These are phyloP conservation scores for Ilex paraguariensis DNA, from an alignment of 305 asterid species.

Conservation along the genomic window DNA sequence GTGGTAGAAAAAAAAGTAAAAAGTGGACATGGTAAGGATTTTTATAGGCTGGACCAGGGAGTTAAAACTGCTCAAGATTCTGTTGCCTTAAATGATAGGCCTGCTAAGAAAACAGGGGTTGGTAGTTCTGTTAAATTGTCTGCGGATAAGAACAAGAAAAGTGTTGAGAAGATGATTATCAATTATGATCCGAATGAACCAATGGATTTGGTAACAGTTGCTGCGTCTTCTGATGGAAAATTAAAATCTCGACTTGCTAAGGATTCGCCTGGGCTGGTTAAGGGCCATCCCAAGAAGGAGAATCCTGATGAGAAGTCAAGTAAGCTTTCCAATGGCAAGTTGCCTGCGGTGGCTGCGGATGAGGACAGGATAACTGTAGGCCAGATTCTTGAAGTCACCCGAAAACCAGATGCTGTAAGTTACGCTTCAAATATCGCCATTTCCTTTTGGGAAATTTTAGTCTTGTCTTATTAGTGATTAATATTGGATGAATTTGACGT, in stretches of 20 bases:
- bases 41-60: conserved; percentile 16
- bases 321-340: conserved; percentile 22
- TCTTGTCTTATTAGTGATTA: background rate
- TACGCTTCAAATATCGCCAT: conserved; percentile 24
- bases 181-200: conserved; percentile 15
- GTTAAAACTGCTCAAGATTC: conserved; percentile 5
- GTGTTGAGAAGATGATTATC: conserved; percentile 12
- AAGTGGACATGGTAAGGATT: background rate
- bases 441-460: conserved; percentile 18
- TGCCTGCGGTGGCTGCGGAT: conserved; percentile 1
- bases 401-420: conserved; percentile 74
- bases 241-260: conserved; percentile 19
- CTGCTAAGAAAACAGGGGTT: conserved; percentile 27
- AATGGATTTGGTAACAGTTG: conserved; percentile 12
- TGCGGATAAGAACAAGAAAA: conserved; percentile 18
- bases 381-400: conserved; percentile 48
- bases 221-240: conserved; percentile 12
- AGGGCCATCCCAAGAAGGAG: conserved; percentile 20
- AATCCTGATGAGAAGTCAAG: conserved; percentile 15
- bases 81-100: conserved; percentile 13
- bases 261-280: conserved; percentile 15
- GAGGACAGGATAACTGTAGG: conserved; percentile 28
- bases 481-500: too few species aligned
- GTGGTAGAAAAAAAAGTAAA: background rate
- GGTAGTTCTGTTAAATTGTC: conserved; percentile 18